phyloP scores from a whole-genome alignment of 176 grass and related monocot genomes.

The Lolium multiflorum region DNA sequence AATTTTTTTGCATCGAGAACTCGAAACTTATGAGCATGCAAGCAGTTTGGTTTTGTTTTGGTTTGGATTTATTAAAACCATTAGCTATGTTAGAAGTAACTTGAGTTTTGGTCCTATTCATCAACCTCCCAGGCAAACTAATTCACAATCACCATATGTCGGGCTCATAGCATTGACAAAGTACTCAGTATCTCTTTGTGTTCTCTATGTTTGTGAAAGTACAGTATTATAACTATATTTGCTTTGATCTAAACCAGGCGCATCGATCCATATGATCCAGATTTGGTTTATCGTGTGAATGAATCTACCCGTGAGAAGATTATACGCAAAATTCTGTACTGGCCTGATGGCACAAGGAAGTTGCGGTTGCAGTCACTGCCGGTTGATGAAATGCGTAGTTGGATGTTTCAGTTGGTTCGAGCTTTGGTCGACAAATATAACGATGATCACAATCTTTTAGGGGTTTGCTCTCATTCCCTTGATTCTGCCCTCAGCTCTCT shows the following conservation, averaged over 20 bases:
- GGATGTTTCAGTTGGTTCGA: background rate
- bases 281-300: background rate
- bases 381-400: background rate
- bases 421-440: constrained; percentile 2
- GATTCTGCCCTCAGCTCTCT: background rate
- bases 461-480: background rate
- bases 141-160: background rate
- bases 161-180: background rate
- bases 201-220: background rate
- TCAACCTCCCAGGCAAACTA: background rate
- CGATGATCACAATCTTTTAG: background rate
- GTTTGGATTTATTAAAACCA: background rate
- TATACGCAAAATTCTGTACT: background rate
- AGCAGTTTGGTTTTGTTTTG: background rate
- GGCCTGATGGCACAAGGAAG: background rate
- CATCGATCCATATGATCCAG: background rate
- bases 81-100: background rate
- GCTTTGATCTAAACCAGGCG: background rate
- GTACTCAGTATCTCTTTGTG: background rate
- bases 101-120: background rate
- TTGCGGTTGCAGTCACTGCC: background rate
- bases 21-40: background rate
- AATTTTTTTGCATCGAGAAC: background rate
- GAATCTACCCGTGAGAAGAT: background rate
- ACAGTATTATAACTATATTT: background rate